Base-by-base conservation (phyloP, 2,329 filamentous ascomycete genomes). In the Scleromitrula shiraiana region DNA sequence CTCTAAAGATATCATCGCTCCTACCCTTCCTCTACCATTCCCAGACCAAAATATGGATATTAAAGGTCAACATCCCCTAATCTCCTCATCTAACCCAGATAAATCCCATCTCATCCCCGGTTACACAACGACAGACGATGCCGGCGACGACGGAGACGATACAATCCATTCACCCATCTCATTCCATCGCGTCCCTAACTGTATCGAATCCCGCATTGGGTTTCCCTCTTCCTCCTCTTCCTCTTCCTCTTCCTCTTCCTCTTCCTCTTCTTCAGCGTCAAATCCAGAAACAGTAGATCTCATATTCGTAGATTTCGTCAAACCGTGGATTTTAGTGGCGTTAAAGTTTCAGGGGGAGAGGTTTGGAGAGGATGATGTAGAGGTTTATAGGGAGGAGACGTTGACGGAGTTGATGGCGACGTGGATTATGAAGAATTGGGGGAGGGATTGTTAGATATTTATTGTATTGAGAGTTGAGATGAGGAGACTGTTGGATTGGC, bases 291-390 rank as follows among this genome's bases (percentile, higher is more conserved):
- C 68, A 0, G 88, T 98, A 1, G 91, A 97, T 64, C 65, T 98
- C 7, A 81, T 96, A 12, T 98, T 94, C 62, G 78, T 95, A 50
- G 89, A 95, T 63, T 98, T 96, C 64, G 82, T 97, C 29, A 77
- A 93, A 66, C 82, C 82, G 8, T 94, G 85, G 77, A 70, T 97
- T 32, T 66, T 95, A 15, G 68, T 84, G 9, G 89, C 88, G 2
- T 70, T 95, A 52, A 80, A 82, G 56, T 74, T 78, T 53, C 69
- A 68, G 22, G 78, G 78, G 0, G 72, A 71, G 1, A 70, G 73
- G 22, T 81, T 75, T 48, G 65, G 53, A 19, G 62, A 66, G 7
- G 62, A 65, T 4, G 71, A 80, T 56, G 71, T 80, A 1, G 57
- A 68, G 56, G 55, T 61, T 22, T 83, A 82, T 56, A 66, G 37